A percentile compares a stretch with the other conserved stretches of the same genome.
Conservation (phyloP, 805 yeast genomes). For the Saccharomycopsis malanga region DNA sequence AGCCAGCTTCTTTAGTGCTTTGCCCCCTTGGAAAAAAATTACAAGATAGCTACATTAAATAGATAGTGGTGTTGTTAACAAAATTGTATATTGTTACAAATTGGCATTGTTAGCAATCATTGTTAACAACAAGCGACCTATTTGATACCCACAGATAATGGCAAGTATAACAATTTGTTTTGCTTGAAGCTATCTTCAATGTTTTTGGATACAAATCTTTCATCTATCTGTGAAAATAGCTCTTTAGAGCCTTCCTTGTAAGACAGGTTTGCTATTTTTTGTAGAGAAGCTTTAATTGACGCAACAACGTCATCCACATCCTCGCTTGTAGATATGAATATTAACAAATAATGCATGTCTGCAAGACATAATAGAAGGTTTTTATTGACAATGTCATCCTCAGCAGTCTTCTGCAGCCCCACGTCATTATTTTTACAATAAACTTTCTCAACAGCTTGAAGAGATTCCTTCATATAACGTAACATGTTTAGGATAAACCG, state of each 20-base stretch:
- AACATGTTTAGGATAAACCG: conserved; percentile 2
- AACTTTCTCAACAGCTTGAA: conserved; percentile 1
- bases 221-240: conserved; percentile 8
- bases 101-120: too few relatives aligned
- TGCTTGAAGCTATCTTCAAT: conserved; percentile 8
- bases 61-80: too few relatives aligned
- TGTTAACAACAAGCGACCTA: too few relatives aligned
- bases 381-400: conserved; percentile 1
- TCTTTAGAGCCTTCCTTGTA: not conserved
- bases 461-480: not conserved
- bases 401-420: not conserved
- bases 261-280: not conserved
- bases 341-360: conserved; percentile 4
- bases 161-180: conserved; percentile 11
- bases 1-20: too few relatives aligned
- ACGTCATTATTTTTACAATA: not conserved
- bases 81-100: too few relatives aligned
- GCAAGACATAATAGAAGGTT: conserved; percentile 8
- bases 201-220: conserved; percentile 5
- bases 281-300: not conserved
- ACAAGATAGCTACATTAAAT: too few relatives aligned
- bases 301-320: too few relatives aligned
- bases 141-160: conserved; percentile 4
- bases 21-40: too few relatives aligned
- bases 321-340: conserved; percentile 1